A percentile compares a stretch with the other conserved stretches of the same genome.
Conservation (phyloP, 768 basidiomycete species). For the Solioccasus polychromus region DNA sequence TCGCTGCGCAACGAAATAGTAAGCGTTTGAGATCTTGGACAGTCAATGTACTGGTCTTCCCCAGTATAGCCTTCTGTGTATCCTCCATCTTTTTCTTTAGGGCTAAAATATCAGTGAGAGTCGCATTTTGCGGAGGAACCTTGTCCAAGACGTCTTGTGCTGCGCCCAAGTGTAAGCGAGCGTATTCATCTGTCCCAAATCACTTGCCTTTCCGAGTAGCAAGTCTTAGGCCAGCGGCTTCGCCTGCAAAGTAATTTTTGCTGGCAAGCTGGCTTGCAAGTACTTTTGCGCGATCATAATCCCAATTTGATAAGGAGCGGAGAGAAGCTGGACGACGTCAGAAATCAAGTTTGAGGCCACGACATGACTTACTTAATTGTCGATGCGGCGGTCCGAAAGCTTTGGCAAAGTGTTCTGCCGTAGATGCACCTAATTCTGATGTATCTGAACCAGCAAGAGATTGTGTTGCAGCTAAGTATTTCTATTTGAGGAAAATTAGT, state of each 20-base stretch:
- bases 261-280: slow-evolving; percentile 85
- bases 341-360: background rate
- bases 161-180: slow-evolving; percentile 24
- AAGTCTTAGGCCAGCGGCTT: slow-evolving; percentile 76
- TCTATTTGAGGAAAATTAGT: slow-evolving; percentile 43
- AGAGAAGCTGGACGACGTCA: slow-evolving; percentile 46
- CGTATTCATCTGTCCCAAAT: background rate
- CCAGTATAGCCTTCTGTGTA: slow-evolving; percentile 64
- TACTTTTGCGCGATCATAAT: slow-evolving; percentile 77
- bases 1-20: slow-evolving; percentile 83
- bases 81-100: slow-evolving; percentile 67
- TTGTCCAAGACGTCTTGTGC: slow-evolving; percentile 60
- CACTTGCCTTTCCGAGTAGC: slow-evolving; percentile 62
- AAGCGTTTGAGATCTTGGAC: slow-evolving; percentile 82
- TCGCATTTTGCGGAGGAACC: slow-evolving; percentile 55
- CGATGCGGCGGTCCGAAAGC: slow-evolving; percentile 74
- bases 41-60: slow-evolving; percentile 69
- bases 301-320: slow-evolving; percentile 55
- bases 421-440: slow-evolving; percentile 87
- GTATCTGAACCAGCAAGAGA: slow-evolving; percentile 66
- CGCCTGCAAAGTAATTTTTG: slow-evolving; percentile 88
- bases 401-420: slow-evolving; percentile 85
- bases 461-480: slow-evolving; percentile 81
- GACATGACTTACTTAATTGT: slow-evolving; percentile 58
- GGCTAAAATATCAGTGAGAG: slow-evolving; percentile 57